A percentile compares a stretch with the other conserved stretches of the same genome.
These are phyloP conservation scores for Neonothopanus nambi DNA, from an alignment of 1,284 basidiomycete genomes.

Conservation along the genomic window DNA sequence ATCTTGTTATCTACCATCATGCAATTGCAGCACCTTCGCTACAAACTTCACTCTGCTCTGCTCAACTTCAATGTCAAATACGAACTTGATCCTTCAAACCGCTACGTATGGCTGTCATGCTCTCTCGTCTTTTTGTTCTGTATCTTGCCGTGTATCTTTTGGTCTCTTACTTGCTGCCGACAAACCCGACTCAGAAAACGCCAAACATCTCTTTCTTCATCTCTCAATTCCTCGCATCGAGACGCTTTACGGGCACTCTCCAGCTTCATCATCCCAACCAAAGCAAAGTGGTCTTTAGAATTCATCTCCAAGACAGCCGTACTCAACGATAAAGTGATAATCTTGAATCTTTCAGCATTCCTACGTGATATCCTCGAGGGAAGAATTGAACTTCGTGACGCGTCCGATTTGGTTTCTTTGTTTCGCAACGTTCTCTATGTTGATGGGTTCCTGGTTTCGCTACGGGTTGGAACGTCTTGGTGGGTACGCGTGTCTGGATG, in stretches of 20 bases:
- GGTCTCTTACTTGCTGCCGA: too few relatives aligned
- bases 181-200: too few relatives aligned
- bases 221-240: background rate
- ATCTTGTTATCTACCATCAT: too few relatives aligned
- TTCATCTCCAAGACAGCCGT: background rate
- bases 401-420: background rate
- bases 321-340: background rate
- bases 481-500: background rate
- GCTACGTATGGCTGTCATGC: background rate
- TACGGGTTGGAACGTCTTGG: background rate
- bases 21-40: too few relatives aligned
- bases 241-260: background rate
- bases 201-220: too few relatives aligned
- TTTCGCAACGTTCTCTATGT: slow-evolving; percentile 2
- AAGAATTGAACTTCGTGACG: slow-evolving; percentile 1
- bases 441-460: background rate
- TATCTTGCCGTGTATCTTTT: background rate
- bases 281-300: background rate
- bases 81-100: background rate
- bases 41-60: too few relatives aligned
- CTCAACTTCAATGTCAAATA: too few relatives aligned
- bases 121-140: background rate
- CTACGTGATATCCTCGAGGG: background rate
- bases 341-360: background rate
- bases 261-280: background rate